Conservation (phyloP, 73 alveolate species). For the Paramecium pentaurelia region DNA sequence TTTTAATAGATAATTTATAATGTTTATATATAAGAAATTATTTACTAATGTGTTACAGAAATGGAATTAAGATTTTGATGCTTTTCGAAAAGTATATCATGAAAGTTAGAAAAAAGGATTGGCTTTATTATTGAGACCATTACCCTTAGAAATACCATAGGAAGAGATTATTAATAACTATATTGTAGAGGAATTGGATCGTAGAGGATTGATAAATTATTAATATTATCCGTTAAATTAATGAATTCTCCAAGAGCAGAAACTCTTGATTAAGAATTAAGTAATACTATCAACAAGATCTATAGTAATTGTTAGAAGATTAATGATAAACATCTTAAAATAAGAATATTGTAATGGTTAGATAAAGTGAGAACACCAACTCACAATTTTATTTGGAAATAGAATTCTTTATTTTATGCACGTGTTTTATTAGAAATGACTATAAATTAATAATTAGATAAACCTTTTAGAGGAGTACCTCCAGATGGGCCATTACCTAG, state of each 20-base stretch:
- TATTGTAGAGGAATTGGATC: constrained; percentile 11
- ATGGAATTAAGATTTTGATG: constrained; percentile 3
- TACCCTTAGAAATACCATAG: not conserved
- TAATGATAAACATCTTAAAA: constrained; percentile 12
- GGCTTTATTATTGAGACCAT: not conserved
- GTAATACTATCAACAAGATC: not conserved
- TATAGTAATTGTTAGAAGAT: not conserved
- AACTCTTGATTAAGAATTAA: not conserved
- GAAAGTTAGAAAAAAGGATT: not conserved
- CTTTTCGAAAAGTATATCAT: not conserved
- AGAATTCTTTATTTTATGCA: constrained; percentile 86
- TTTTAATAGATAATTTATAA: not conserved
- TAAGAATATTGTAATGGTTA: not conserved
- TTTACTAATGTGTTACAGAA: not conserved
- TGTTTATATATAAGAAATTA: not conserved
- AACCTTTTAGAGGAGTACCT: constrained; percentile 88
- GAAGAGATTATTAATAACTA: not conserved
- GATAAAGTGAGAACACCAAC: constrained; percentile 58
- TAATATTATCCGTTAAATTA: constrained; percentile 20
- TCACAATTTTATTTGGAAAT: constrained; percentile 83
- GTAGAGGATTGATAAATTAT: constrained; percentile 7
- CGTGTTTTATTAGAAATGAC: constrained; percentile 77
- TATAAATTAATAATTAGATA: constrained; percentile 71
- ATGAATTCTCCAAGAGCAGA: not conserved
- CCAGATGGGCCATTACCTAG: constrained; percentile 88